Evolutionary conservation across 83 land plant species (phyloP).

Genomic region (Picea abies): DNA sequence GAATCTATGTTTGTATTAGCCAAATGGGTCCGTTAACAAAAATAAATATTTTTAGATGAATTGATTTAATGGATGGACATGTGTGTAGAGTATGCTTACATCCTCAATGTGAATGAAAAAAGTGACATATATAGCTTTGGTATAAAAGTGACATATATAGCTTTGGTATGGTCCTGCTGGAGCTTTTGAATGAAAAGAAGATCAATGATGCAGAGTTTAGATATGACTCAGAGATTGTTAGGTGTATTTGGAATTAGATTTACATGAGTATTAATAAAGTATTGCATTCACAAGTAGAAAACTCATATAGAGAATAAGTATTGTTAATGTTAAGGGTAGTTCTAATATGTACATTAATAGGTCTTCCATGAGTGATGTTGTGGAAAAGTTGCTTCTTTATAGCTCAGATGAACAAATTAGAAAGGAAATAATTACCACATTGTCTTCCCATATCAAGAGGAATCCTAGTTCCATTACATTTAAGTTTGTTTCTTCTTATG

Average conservation of each 20-base stretch:
- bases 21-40: neutral
- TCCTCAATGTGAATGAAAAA: neutral
- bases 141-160: too few relatives aligned
- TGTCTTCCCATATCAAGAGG: too few relatives aligned
- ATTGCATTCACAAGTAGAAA: neutral
- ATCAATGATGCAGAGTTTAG: neutral
- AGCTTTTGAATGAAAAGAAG: neutral
- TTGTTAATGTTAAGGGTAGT: neutral
- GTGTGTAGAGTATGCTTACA: neutral
- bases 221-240: neutral
- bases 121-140: too few relatives aligned
- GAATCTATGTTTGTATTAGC: neutral
- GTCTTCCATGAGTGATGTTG: neutral
- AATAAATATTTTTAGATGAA: neutral
- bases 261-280: neutral
- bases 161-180: neutral
- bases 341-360: neutral
- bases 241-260: neutral
- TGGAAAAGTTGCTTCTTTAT: neutral
- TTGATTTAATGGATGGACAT: neutral
- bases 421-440: too few relatives aligned
- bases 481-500: too few relatives aligned
- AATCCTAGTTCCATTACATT: too few relatives aligned
- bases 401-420: too few relatives aligned
- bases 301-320: neutral